Evolutionary conservation across 768 basidiomycete genomes (phyloP).

Genomic region (Podaxis sp.): DNA sequence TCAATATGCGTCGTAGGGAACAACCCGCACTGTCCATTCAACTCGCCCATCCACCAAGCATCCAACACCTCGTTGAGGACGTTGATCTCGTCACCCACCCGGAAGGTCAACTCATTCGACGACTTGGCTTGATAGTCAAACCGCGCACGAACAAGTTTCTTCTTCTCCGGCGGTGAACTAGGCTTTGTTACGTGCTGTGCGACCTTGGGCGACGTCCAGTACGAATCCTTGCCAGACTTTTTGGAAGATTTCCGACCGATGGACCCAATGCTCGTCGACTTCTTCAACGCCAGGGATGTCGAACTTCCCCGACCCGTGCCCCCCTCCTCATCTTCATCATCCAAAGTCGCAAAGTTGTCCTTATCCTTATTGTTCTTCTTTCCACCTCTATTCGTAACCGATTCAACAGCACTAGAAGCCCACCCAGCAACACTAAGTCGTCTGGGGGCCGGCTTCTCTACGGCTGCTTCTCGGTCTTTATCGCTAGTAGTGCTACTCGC

Average conservation of each 20-base stretch:
- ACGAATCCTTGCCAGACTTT: not conserved
- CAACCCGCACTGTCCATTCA: conserved; percentile 65
- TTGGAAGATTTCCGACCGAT: not conserved
- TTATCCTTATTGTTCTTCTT: conserved; percentile 52
- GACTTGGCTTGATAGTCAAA: conserved; percentile 68
- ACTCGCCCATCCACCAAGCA: conserved; percentile 89
- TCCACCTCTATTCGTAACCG: conserved; percentile 42
- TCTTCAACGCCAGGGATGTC: conserved; percentile 20
- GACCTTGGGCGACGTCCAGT: conserved; percentile 25
- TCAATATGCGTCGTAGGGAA: conserved; percentile 78
- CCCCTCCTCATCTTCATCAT: conserved; percentile 36
- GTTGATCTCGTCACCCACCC: conserved; percentile 67
- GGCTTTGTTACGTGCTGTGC: conserved; percentile 44
- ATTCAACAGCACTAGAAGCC: conserved; percentile 63
- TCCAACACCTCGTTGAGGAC: conserved; percentile 80
- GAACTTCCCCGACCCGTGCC: conserved; percentile 13
- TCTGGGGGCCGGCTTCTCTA: conserved; percentile 24
- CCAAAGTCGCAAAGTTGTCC: conserved; percentile 51
- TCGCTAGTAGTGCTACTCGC: conserved; percentile 43
- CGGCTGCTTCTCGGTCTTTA: conserved; percentile 29
- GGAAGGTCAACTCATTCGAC: conserved; percentile 75
- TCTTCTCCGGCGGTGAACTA: conserved; percentile 43
- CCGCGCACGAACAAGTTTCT: conserved; percentile 56
- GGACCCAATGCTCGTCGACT: conserved; percentile 22
- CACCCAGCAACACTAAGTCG: conserved; percentile 55